Evolutionary conservation across 2,329 filamentous ascomycete species (phyloP), one percentile per base, ranked within the genome.

Genomic region (Fusarium foetens): DNA sequence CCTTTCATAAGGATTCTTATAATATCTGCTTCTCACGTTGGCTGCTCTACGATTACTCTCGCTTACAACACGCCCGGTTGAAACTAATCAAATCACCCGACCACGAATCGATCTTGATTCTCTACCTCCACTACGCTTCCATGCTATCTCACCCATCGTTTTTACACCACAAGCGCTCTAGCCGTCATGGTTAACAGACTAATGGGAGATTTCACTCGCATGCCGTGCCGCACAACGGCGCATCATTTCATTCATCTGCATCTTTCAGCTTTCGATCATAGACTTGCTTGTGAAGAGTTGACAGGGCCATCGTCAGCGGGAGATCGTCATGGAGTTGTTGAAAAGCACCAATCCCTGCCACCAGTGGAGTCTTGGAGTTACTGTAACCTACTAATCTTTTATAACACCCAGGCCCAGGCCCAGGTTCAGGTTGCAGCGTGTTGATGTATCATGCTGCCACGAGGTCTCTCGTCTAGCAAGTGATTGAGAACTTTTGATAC

Each of bases 241-340:
- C 35, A 52, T 61, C 42, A n/a, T 27, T 36, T 49, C 23, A 27
- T 52, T 39, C 19, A 36, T 8, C 38, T 21, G 21, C 45, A 16
- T 48, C 19, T 31, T 33, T 27, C 49, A 53, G 33, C 49, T 53
- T 51, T 7, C 9, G 13, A n/a, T 29, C 33, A 35, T 39, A 27
- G 27, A 29, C 54, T 39, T 60, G 38, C 31, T 60, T 48, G 39
- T 25, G 42, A 36, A 7, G 66, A 51, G 62, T 38, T 54, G 51
- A 42, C 58, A 55, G 63, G 63, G 51, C 62, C 64, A 64, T 75
- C 70, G 68, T 70, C 68, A 73, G 66, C 73, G 73, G 73, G 73
- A 75, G 73, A 75, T 75, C 73, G 73, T 66, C 73, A 48, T 62
- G 63, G 62, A 66, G 55, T 66, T 46, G 54, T 19, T 38, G 36